phyloP scores from a whole-genome alignment of 805 yeast species.

The Metschnikowia aberdeeniae region DNA sequence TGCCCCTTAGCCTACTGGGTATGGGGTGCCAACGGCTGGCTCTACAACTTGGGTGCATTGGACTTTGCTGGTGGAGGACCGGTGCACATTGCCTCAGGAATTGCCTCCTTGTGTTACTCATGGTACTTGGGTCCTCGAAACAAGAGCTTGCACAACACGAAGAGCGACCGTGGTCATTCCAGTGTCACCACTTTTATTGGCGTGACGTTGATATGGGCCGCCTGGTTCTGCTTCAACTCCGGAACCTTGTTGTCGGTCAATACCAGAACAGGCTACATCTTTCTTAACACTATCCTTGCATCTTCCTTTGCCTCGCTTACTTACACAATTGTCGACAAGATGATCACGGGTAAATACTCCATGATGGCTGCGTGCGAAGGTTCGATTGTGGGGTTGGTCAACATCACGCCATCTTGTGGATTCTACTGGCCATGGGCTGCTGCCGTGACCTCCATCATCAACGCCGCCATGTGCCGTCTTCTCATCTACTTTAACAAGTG shows the following conservation, averaged over 20 bases:
- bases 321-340: constrained; percentile 41
- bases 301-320: constrained; percentile 46
- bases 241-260: constrained; percentile 42
- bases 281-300: constrained; percentile 48
- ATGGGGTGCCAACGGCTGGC: constrained; percentile 46
- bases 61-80: constrained; percentile 52
- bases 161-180: constrained; percentile 30
- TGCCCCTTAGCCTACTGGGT: constrained; percentile 45
- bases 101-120: constrained; percentile 41
- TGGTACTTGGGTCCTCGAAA: constrained; percentile 41
- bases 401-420: constrained; percentile 47
- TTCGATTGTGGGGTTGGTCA: constrained; percentile 43
- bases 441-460: constrained; percentile 38
- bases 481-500: constrained; percentile 34
- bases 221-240: constrained; percentile 49
- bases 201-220: constrained; percentile 44
- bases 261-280: constrained; percentile 42
- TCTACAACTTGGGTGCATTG: constrained; percentile 39
- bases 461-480: constrained; percentile 36
- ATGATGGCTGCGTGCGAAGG: constrained; percentile 44
- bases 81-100: constrained; percentile 44
- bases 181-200: constrained; percentile 38
- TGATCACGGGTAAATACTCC: constrained; percentile 39
- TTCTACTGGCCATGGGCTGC: constrained; percentile 46
- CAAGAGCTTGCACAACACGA: constrained; percentile 22